Evolutionary conservation across 805 yeast genomes (phyloP).

Genomic region (Candida namnaoensis): DNA sequence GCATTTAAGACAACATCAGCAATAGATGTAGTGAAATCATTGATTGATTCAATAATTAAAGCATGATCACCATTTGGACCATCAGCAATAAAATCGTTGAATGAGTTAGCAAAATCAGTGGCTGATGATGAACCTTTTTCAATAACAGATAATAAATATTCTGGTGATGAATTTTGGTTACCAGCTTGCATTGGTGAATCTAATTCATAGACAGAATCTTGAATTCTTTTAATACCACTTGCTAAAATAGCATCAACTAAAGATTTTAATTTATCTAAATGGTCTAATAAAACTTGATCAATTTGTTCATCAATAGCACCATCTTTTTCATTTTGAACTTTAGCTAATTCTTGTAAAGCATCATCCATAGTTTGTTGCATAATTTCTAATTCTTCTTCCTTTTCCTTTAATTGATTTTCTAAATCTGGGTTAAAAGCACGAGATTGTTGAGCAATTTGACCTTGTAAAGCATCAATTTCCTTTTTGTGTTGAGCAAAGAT

Average conservation of each 20-base stretch:
- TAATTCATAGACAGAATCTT: constrained; percentile 60
- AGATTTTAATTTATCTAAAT: constrained; percentile 40
- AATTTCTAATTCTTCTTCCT: constrained; percentile 73
- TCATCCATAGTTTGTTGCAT: constrained; percentile 73
- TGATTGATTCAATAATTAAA: constrained; percentile 50
- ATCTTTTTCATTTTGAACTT: constrained; percentile 37
- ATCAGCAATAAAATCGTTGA: constrained; percentile 69
- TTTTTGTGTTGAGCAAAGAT: constrained; percentile 53
- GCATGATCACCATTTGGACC: constrained; percentile 61
- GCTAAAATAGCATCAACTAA: constrained; percentile 63
- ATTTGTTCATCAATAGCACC: constrained; percentile 50
- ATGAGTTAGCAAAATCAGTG: constrained; percentile 72
- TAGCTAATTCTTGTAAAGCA: constrained; percentile 52
- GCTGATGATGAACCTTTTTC: constrained; percentile 66
- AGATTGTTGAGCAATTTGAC: constrained; percentile 18
- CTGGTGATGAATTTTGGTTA: constrained; percentile 67
- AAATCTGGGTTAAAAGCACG: constrained; percentile 21
- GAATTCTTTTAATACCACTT: constrained; percentile 64
- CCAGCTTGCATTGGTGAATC: constrained; percentile 81
- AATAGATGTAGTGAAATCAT: constrained; percentile 52
- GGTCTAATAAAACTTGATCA: constrained; percentile 39
- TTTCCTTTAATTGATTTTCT: constrained; percentile 44
- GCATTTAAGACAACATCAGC: constrained; percentile 56
- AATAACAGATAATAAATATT: constrained; percentile 53
- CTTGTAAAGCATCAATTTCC: constrained; percentile 47